A percentile compares a stretch with the other conserved stretches of the same genome.
phyloP scores from a whole-genome alignment of 306 rosid genomes.

The Lathyrus sativus region DNA sequence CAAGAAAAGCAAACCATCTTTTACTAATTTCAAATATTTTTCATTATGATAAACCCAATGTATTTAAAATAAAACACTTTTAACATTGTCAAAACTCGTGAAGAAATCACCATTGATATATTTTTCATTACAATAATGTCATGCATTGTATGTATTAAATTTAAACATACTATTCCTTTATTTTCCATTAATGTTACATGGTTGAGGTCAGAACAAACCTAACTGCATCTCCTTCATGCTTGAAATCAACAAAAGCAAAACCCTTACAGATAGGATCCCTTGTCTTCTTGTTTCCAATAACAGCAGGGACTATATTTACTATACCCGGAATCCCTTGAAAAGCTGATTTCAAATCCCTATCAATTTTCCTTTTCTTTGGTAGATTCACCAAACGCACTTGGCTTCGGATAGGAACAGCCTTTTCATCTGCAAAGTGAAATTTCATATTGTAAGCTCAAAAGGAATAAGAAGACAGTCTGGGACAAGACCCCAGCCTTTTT shows the following conservation, averaged over 20 bases:
- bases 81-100: constrained; percentile 11
- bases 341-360: constrained; percentile 71
- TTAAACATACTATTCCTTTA: constrained; percentile 6
- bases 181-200: constrained; percentile 6
- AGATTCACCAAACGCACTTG: constrained; percentile 68
- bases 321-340: constrained; percentile 68
- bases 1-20: constrained; percentile 21
- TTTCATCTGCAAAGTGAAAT: constrained; percentile 49
- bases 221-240: constrained; percentile 61
- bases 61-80: constrained; percentile 11
- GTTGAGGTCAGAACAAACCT: constrained; percentile 52
- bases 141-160: constrained; percentile 27
- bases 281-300: constrained; percentile 83
- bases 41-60: constrained; percentile 12
- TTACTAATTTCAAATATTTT: constrained; percentile 12
- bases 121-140: constrained; percentile 13
- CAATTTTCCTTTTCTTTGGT: constrained; percentile 79
- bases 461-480: constrained; percentile 24
- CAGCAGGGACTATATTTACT: constrained; percentile 63
- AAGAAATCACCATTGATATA: constrained; percentile 24
- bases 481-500: constrained; percentile 19
- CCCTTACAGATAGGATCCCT: constrained; percentile 96
- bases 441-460: constrained; percentile 21
- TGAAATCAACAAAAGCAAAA: constrained; percentile 78
- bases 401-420: constrained; percentile 50